Evolutionary conservation across 2,329 filamentous ascomycete genomes (phyloP), one percentile per base, ranked within the genome.

Genomic region (Trichoderma afroharzianum): DNA sequence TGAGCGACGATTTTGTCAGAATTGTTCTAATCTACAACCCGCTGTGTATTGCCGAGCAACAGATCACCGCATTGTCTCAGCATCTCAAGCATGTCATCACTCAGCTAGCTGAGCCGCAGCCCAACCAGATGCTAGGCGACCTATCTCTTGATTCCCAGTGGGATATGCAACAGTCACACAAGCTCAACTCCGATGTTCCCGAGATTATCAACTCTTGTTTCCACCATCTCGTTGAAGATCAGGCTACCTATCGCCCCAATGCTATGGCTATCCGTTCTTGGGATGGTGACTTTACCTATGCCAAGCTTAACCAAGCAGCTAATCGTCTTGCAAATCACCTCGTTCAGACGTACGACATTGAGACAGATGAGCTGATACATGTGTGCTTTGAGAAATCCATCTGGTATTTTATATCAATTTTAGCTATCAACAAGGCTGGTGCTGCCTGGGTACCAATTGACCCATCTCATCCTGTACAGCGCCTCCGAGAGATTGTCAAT

Each of bases 351-450:
- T 33, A 53, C 12, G 61, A 14, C 74, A 77, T 33, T 73, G 81
- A 30, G 53, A 69, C 3, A 72, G 73, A 5, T 76, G 53, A 71
- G 76, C 6, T 58, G 1, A 71, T 74, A 4, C 72, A 71, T 1
- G 28, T 74, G 1, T 74, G 62, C 43, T 73, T 73, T 12, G 73
- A 74, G 18, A 74, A 78, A 71, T 76, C 71, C 6, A 18, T 53
- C n/a, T 75, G 72, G 73, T 68, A 73, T 15, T 28, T 74, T 4
- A 71, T 78, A 1, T 74, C 75, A 1, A 75, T 77, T 57, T 43
- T 79, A 12, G 78, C 68, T 18, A 72, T 79, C 36, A 72, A 79
- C 28, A 78, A 78, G 57, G 73, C 74, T 14, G 79, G 78, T 6
- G 78, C 53, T 7, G 53, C 11, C 12, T 70, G 67, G 67, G 57